Evolutionary conservation across 306 rosid genomes (phyloP).

Genomic region (Cucurbita ficifolia): DNA sequence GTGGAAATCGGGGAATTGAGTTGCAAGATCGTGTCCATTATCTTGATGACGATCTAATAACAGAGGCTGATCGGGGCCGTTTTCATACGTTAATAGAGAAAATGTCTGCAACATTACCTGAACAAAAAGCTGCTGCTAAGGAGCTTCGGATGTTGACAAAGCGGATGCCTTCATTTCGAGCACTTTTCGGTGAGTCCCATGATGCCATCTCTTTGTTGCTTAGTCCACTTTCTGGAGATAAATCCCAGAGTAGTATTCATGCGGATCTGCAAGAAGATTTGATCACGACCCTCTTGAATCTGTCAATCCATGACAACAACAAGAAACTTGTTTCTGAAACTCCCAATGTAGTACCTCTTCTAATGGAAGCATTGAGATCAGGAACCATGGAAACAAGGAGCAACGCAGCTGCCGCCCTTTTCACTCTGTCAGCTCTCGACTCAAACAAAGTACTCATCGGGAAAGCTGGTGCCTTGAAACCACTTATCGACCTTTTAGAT

Average conservation of each 20-base stretch:
- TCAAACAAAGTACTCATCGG: constrained; percentile 84
- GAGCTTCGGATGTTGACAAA: constrained; percentile 76
- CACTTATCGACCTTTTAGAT: constrained; percentile 54
- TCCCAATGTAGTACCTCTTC: constrained; percentile 49
- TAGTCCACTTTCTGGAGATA: constrained; percentile 39
- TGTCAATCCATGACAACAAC: constrained; percentile 77
- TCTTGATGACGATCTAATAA: constrained; percentile 36
- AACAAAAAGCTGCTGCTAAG: constrained; percentile 66
- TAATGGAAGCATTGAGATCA: constrained; percentile 45
- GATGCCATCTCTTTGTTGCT: constrained; percentile 58
- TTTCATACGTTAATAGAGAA: constrained; percentile 51
- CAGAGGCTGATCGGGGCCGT: constrained; percentile 37
- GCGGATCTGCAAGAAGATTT: constrained; percentile 73
- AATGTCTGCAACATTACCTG: constrained; percentile 47
- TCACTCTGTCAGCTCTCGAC: constrained; percentile 81
- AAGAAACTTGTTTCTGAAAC: constrained; percentile 77
- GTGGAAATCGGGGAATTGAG: constrained; percentile 48
- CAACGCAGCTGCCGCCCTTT: constrained; percentile 82
- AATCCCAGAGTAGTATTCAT: constrained; percentile 16
- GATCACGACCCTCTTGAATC: constrained; percentile 71
- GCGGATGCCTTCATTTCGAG: constrained; percentile 62
- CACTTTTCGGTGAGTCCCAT: constrained; percentile 52
- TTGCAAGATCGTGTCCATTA: constrained; percentile 29
- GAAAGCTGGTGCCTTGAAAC: constrained; percentile 57
- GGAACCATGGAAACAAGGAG: constrained; percentile 75